These are phyloP conservation scores for Aspergillus fijiensis DNA, from an alignment of 2,329 filamentous ascomycete genomes.

Conservation along the genomic window DNA sequence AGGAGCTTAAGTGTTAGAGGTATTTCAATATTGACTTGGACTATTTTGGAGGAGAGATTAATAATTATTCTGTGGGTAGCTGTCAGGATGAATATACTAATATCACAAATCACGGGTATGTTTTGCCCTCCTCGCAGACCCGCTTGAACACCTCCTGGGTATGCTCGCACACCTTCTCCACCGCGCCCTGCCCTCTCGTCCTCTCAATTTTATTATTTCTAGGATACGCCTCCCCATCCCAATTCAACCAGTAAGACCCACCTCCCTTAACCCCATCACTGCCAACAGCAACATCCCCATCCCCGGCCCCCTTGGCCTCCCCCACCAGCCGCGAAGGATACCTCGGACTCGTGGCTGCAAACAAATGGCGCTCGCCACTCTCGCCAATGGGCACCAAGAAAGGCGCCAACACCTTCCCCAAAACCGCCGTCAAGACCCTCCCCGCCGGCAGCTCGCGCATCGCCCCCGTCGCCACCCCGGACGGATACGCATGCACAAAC, in stretches of 20 bases:
- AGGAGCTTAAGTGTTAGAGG: too few species aligned
- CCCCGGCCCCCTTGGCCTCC: conserved; percentile 9
- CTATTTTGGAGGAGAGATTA: too few species aligned
- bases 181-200: conserved; percentile 9
- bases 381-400: conserved; percentile 30
- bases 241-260: conserved; percentile 20
- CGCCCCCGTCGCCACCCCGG: conserved; percentile 40
- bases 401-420: conserved; percentile 20
- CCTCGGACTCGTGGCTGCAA: conserved; percentile 34
- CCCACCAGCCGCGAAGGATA: conserved; percentile 20
- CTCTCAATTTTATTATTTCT: conserved; percentile 7
- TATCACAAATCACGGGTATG: not conserved
- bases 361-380: conserved; percentile 48
- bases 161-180: conserved; percentile 17
- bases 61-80: too few species aligned
- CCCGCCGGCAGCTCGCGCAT: conserved; percentile 39
- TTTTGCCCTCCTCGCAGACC: not conserved
- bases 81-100: not conserved
- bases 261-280: conserved; percentile 16
- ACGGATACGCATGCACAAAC: conserved; percentile 46
- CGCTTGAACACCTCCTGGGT: conserved; percentile 15
- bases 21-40: too few species aligned
- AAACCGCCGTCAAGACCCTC: conserved; percentile 15
- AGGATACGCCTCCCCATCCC: conserved; percentile 15
- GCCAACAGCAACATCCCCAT: conserved; percentile 11